Conservation (phyloP, 1,284 basidiomycete species). For the Vanrija humicola region DNA sequence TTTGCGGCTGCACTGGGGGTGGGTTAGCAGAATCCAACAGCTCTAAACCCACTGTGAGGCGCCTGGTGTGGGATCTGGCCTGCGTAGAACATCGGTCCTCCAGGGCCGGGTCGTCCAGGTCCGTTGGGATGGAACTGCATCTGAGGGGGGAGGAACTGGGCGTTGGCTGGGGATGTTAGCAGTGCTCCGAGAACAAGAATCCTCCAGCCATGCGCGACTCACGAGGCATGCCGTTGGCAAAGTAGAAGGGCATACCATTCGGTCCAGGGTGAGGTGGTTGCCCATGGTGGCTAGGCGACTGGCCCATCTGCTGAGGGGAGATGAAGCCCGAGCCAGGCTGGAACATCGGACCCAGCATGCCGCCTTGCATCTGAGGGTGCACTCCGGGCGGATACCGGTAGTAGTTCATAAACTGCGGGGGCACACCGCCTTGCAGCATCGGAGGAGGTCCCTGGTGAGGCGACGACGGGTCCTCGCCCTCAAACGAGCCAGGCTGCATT, state of each 20-base stretch:
- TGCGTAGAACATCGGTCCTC: conserved; percentile 25
- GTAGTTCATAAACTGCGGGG: conserved; percentile 32
- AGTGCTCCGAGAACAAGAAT: neutral
- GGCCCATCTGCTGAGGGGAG: conserved; percentile 24
- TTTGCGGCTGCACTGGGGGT: conserved; percentile 14
- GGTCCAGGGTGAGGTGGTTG: conserved; percentile 25
- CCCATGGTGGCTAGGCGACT: conserved; percentile 25
- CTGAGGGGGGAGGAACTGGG: conserved; percentile 38
- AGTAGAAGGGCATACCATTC: conserved; percentile 31
- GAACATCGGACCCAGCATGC: conserved; percentile 38
- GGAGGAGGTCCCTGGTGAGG: conserved; percentile 21
- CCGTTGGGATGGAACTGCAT: conserved; percentile 36
- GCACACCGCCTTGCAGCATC: conserved; percentile 21
- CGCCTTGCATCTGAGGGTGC: conserved; percentile 25
- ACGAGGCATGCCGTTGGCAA: conserved; percentile 31
- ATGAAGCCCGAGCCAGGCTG: conserved; percentile 27
- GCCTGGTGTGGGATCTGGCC: conserved; percentile 34
- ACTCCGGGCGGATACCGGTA: conserved; percentile 36
- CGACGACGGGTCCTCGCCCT: conserved; percentile 13
- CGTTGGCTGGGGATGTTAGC: conserved; percentile 19
- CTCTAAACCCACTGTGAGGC: conserved; percentile 36
- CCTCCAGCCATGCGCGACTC: conserved; percentile 2
- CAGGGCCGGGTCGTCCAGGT: conserved; percentile 12
- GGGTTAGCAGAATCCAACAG: neutral
- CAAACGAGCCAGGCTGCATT: conserved; percentile 9